Percentiles rank a stretch among this genome's conserved stretches.
Conservation (phyloP, 2,329 filamentous ascomycete genomes). For the Diaporthe sp. region DNA sequence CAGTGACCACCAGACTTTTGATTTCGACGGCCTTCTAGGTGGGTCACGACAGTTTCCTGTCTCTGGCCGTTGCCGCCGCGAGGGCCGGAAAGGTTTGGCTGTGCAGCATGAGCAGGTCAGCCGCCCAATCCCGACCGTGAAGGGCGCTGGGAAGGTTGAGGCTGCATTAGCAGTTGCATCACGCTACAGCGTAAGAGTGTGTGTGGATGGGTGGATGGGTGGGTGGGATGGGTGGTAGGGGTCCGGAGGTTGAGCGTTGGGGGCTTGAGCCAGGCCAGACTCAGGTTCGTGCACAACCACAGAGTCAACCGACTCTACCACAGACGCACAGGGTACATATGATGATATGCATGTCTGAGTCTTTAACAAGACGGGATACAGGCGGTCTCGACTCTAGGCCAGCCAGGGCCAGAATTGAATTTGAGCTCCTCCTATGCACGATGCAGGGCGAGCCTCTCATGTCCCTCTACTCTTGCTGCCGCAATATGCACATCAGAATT, state of each 20-base stretch:
- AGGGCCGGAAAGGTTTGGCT: slow-evolving; percentile 21
- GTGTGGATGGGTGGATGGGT: neutral
- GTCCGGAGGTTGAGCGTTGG: slow-evolving; percentile 1
- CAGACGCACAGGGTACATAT: slow-evolving; percentile 1
- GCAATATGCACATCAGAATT: slow-evolving; percentile 7
- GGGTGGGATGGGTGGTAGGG: neutral
- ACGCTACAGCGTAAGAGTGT: slow-evolving; percentile 19
- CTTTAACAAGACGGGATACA: slow-evolving; percentile 14
- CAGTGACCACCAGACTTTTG: slow-evolving; percentile 10
- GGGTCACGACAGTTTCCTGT: slow-evolving; percentile 25
- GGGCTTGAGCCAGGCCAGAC: slow-evolving; percentile 21
- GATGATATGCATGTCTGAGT: slow-evolving; percentile 35
- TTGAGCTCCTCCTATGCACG: slow-evolving; percentile 12
- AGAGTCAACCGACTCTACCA: slow-evolving; percentile 16
- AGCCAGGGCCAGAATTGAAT: neutral
- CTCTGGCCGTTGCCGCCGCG: slow-evolving; percentile 22
- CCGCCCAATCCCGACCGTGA: slow-evolving; percentile 30
- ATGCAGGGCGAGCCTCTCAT: neutral
- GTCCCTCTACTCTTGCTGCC: slow-evolving; percentile 17
- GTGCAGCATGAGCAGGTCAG: slow-evolving; percentile 36
- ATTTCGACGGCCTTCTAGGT: slow-evolving; percentile 15
- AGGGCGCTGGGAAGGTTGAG: slow-evolving; percentile 27
- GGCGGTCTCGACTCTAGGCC: neutral
- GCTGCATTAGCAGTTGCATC: slow-evolving; percentile 38
- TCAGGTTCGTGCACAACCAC: slow-evolving; percentile 15